Base-by-base conservation (phyloP, 2,329 filamentous ascomycete genomes). In the Stemphylium lycopersici region DNA sequence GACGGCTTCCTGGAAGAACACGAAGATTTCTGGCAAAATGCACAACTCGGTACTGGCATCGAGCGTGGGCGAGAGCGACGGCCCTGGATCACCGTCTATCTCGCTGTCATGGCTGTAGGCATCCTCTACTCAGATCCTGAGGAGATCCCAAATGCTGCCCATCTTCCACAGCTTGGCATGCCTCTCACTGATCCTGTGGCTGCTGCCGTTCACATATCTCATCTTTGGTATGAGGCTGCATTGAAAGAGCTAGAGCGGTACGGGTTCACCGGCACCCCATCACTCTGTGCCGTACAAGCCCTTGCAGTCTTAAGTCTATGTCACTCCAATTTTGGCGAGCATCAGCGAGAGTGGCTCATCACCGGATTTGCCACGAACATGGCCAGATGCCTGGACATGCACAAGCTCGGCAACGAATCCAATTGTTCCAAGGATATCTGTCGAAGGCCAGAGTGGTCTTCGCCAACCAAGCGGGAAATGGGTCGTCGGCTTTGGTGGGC, bases 251-350 rank as follows among this genome's bases (percentile, higher is more conserved):
- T 56, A 3, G 48, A 58, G 16, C 31, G 48, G 18, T 38, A 43
- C 12, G 52, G 47, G 6, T 55, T 47, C 15, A 38, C 44, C 6
- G 56, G 47, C 26, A 29, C 39, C 4, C 39, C 49, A 8, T 56
- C 54, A 13, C 36, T 56, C 11, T 37, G 20, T 4, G 37, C 44
- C 10, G 55, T 58, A 15, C 55, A 58, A 13, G 52, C 52, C 11
- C 43, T 58, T 12, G 40, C 52, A 2, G 55, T 58, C 6, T 47
- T 58, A 8, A 48, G 43, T 2, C 34, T 58, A 15, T 58, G 55
- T 24, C 55, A 58, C 15, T 55, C 47, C 11, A 58, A 58, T 24
- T 58, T 58, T 44, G 55, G 52, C n/a, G 55, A 58, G 20, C 52
- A 55, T 29, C 52, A 52, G 34, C 43, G 55, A 32, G 55, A 58